A percentile compares a stretch with the other conserved stretches of the same genome.
Conservation (phyloP, 1,284 basidiomycete species). For the Cerrena zonata region DNA sequence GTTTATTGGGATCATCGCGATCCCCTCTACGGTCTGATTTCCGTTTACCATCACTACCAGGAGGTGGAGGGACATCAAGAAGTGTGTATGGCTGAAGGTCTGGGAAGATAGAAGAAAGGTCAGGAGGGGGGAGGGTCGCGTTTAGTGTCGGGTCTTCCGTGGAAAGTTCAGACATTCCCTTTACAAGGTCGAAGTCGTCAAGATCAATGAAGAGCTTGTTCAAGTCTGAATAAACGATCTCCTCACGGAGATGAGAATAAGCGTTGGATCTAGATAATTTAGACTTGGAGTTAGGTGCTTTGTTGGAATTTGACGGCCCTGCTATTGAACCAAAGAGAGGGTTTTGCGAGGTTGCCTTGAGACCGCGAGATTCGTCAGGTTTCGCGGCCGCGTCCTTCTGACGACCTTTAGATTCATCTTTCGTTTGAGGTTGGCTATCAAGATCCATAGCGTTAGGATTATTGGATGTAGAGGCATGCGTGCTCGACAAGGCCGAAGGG, state of each 20-base stretch:
- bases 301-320: conserved; percentile 15
- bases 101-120: conserved; percentile 57
- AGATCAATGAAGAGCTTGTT: conserved; percentile 57
- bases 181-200: conserved; percentile 32
- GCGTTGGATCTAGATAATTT: conserved; percentile 36
- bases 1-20: conserved; percentile 64
- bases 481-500: conserved; percentile 35
- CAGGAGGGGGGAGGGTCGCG: conserved; percentile 34
- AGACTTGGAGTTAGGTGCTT: conserved; percentile 29
- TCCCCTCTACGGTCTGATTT: conserved; percentile 51
- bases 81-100: conserved; percentile 53
- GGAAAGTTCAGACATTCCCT: conserved; percentile 34
- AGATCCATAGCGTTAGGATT: conserved; percentile 30
- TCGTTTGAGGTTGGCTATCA: conserved; percentile 20
- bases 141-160: conserved; percentile 32
- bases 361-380: conserved; percentile 2
- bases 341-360: conserved; percentile 33
- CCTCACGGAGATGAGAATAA: conserved; percentile 53
- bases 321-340: conserved; percentile 35
- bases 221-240: conserved; percentile 51
- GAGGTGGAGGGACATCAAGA: conserved; percentile 39
- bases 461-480: conserved; percentile 15
- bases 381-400: conserved; percentile 8
- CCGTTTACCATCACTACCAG: conserved; percentile 34
- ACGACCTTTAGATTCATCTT: neutral